Evolutionary conservation across 1,284 basidiomycete species (phyloP).

Genomic region (Serendipita sp.): DNA sequence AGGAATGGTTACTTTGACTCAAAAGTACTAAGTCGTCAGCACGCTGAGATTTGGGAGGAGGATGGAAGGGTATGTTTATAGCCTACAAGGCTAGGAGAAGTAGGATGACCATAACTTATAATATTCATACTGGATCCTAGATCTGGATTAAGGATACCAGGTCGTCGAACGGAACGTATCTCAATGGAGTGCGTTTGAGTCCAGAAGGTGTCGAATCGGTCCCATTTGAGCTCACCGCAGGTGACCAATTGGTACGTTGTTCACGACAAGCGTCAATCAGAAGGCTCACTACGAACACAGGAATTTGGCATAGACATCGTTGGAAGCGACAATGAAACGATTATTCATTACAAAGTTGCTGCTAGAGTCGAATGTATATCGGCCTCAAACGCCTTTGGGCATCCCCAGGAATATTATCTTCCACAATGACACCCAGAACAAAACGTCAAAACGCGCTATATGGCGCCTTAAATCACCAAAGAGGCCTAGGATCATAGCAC

Average conservation of each 20-base stretch:
- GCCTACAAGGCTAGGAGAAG: not conserved
- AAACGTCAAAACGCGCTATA: constrained; percentile 16
- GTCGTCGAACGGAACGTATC: constrained; percentile 96
- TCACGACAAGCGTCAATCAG: constrained; percentile 17
- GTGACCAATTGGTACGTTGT: constrained; percentile 69
- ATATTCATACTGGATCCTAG: constrained; percentile 26
- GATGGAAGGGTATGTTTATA: constrained; percentile 52
- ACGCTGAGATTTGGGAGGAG: constrained; percentile 97
- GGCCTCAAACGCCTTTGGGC: constrained; percentile 39
- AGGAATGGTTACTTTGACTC: constrained; percentile 96
- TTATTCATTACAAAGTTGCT: constrained; percentile 96
- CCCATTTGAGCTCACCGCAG: constrained; percentile 85
- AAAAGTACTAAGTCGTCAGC: constrained; percentile 88
- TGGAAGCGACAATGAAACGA: constrained; percentile 95
- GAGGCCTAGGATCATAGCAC: constrained; percentile 45
- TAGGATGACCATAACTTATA: not conserved
- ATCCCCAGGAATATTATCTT: constrained; percentile 37
- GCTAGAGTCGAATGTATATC: constrained; percentile 85
- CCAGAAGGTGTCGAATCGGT: constrained; percentile 86
- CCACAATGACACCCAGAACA: no score
- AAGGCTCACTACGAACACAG: constrained; percentile 26
- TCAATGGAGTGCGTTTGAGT: constrained; percentile 88
- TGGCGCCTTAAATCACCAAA: constrained; percentile 24
- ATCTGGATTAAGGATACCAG: constrained; percentile 98
- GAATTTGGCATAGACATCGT: constrained; percentile 99